Evolutionary conservation across 1,284 basidiomycete species (phyloP).

Genomic region (Exobasidium cylindrosporum): DNA sequence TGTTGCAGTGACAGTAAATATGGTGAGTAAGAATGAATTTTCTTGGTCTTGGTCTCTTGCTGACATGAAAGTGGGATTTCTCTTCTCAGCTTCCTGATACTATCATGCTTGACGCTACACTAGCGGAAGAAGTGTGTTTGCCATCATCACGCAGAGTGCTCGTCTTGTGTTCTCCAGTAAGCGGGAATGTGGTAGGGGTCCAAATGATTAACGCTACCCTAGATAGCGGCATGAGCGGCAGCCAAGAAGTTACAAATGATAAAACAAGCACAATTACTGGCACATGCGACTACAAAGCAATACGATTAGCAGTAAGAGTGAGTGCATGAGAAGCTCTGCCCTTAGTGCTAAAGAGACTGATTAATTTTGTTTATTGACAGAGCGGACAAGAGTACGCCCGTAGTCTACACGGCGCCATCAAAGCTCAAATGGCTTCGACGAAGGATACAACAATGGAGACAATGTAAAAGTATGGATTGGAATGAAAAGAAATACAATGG

Average conservation of each 20-base stretch:
- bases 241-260: neutral
- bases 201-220: slow-evolving; percentile 14
- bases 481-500: neutral
- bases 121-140: slow-evolving; percentile 40
- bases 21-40: slow-evolving; percentile 11
- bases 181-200: slow-evolving; percentile 27
- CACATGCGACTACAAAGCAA: neutral
- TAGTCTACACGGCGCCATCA: neutral
- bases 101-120: slow-evolving; percentile 40
- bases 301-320: slow-evolving; percentile 2
- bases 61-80: too few species aligned
- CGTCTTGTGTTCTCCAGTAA: slow-evolving; percentile 22
- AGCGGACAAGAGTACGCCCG: neutral
- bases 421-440: neutral
- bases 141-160: slow-evolving; percentile 31
- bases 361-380: neutral
- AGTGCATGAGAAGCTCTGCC: neutral
- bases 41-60: too few species aligned
- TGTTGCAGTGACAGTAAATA: slow-evolving; percentile 44
- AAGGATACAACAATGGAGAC: neutral
- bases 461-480: too few species aligned
- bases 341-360: neutral
- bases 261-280: neutral
- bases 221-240: neutral
- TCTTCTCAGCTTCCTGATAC: slow-evolving; percentile 27